Percentiles rank a stretch among this genome's conserved stretches.
Evolutionary conservation across 2,329 filamentous ascomycete genomes (phyloP).

Genomic region (Phaeosphaeriaceae sp.): DNA sequence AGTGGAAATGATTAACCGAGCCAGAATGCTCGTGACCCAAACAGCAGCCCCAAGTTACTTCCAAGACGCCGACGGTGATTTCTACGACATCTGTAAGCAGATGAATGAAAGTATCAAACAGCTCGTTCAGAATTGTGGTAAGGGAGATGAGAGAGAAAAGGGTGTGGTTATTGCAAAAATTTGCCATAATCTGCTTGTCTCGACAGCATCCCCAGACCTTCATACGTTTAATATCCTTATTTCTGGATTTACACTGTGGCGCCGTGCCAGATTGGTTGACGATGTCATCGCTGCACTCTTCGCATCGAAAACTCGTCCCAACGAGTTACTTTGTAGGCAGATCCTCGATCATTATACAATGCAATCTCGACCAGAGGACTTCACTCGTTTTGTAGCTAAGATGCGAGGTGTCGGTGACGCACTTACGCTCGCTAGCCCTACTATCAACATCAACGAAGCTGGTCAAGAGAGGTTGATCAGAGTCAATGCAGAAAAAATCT

Average conservation of each 20-base stretch:
- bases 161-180: constrained; percentile 44
- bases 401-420: constrained; percentile 51
- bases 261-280: constrained; percentile 31
- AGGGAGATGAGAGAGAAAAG: constrained; percentile 17
- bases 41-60: constrained; percentile 39
- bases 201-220: constrained; percentile 66
- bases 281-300: constrained; percentile 41
- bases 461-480: constrained; percentile 34
- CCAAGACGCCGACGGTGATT: constrained; percentile 49
- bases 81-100: constrained; percentile 32
- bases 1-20: constrained; percentile 15
- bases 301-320: constrained; percentile 51
- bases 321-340: constrained; percentile 52
- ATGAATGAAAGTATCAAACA: constrained; percentile 42
- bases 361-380: constrained; percentile 38
- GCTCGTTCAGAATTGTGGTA: constrained; percentile 20
- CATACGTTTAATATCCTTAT: constrained; percentile 76
- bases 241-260: constrained; percentile 59
- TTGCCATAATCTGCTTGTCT: constrained; percentile 70
- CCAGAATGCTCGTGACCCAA: constrained; percentile 13
- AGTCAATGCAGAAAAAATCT: constrained; percentile 35
- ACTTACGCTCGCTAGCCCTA: constrained; percentile 50
- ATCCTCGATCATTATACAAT: constrained; percentile 51
- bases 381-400: constrained; percentile 47
- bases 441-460: constrained; percentile 45